Percentiles rank a stretch among this genome's conserved stretches.
phyloP scores from a whole-genome alignment of 306 rosid genomes.

The Fragaria ananassa region DNA sequence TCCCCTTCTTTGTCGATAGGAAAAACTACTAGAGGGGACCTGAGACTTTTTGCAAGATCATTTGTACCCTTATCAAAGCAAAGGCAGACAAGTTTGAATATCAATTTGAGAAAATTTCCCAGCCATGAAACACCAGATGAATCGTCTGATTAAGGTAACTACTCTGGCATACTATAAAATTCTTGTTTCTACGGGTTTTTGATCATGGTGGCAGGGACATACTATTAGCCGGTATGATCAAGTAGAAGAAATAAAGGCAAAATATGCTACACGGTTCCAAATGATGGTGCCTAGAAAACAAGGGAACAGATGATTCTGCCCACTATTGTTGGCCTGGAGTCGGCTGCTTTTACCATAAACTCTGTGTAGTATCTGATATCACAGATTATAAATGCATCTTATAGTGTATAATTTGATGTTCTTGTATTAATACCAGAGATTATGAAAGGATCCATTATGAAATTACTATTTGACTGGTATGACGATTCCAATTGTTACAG shows the following conservation, averaged over 20 bases:
- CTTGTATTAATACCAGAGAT: not conserved
- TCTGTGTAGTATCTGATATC: not conserved
- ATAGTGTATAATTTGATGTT: not conserved
- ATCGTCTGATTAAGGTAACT: not conserved
- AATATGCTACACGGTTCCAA: not conserved
- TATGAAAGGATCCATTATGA: not conserved
- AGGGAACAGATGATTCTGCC: not conserved
- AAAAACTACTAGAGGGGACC: constrained; percentile 75
- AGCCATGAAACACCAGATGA: not conserved
- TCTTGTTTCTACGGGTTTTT: not conserved
- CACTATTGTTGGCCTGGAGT: not conserved
- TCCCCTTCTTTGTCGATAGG: constrained; percentile 31
- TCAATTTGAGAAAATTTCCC: not conserved
- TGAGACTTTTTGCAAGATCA: constrained; percentile 68
- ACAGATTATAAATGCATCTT: not conserved
- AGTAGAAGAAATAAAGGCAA: not conserved
- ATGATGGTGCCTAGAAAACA: not conserved
- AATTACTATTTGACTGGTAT: not conserved
- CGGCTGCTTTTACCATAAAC: not conserved
- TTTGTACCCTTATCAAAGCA: constrained; percentile 46
- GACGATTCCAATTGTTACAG: not conserved
- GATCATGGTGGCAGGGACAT: not conserved
- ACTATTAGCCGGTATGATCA: not conserved
- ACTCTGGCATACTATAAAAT: not conserved
- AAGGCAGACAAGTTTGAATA: too few species aligned